Evolutionary conservation across 164 flowering plant genomes (phyloP).

Genomic region (Stephania japonica): DNA sequence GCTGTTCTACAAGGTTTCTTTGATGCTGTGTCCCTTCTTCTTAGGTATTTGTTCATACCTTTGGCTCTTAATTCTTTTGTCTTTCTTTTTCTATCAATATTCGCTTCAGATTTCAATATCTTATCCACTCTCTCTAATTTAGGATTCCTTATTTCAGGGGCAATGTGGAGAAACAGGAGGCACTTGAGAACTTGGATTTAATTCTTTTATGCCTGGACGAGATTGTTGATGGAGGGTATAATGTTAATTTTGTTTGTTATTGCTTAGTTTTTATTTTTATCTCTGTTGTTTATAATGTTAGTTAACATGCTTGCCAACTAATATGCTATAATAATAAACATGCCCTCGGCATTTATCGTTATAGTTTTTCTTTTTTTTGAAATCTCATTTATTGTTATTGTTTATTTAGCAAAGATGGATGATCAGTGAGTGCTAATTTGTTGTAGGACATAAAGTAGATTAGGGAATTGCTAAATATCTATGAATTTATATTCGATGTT

Average conservation of each 20-base stretch:
- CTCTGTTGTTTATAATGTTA: background rate
- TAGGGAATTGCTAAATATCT: no score
- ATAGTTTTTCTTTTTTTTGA: no score
- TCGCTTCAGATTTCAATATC: background rate
- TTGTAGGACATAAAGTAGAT: no score
- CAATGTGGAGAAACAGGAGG: conserved; percentile 57
- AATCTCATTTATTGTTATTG: no score
- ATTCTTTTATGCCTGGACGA: conserved; percentile 64
- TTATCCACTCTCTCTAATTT: conserved; percentile 3
- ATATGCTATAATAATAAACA: background rate
- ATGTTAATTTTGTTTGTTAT: background rate
- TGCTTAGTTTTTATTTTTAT: background rate
- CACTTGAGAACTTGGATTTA: conserved; percentile 63
- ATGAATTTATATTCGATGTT: no score
- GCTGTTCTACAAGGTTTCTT: conserved; percentile 61
- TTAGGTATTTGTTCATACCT: conserved; percentile 24
- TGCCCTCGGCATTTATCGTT: background rate
- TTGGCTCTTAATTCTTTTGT: background rate
- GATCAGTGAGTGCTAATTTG: no score
- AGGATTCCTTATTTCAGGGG: conserved; percentile 26
- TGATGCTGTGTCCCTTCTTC: conserved; percentile 45
- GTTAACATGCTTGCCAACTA: background rate
- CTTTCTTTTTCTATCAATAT: conserved; percentile 5
- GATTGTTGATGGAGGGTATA: conserved; percentile 76
- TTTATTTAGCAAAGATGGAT: no score